These are phyloP conservation scores for Allantophomopsis lycopodina DNA, from an alignment of 2,329 filamentous ascomycete species.

Conservation along the genomic window DNA sequence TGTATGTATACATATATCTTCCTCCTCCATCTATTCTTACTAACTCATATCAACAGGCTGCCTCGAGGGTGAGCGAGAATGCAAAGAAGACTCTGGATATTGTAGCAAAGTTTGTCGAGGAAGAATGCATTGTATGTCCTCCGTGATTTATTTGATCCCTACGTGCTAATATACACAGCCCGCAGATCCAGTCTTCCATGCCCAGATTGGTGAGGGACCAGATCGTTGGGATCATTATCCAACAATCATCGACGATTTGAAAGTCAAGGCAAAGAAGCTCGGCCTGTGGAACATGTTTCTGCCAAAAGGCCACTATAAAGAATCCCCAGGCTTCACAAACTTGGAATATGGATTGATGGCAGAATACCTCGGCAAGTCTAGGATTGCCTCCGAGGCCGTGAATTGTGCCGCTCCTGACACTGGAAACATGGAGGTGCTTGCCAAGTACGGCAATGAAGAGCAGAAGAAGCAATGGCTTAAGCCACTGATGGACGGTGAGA, in stretches of 20 bases:
- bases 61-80: conserved; percentile 57
- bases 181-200: conserved; percentile 66
- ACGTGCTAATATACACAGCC: conserved; percentile 1
- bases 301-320: conserved; percentile 86
- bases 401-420: conserved; percentile 89
- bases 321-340: conserved; percentile 89
- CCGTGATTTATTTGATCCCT: not conserved
- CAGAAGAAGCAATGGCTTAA: conserved; percentile 78
- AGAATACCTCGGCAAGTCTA: conserved; percentile 82
- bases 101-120: conserved; percentile 92
- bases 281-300: conserved; percentile 99
- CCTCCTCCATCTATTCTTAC: conserved; percentile 3
- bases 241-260: conserved; percentile 74
- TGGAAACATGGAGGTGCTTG: conserved; percentile 90
- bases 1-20: conserved; percentile 17
- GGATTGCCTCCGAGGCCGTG: conserved; percentile 69
- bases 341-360: conserved; percentile 97
- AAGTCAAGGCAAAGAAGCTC: conserved; percentile 66
- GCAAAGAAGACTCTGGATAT: conserved; percentile 76
- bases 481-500: conserved; percentile 71
- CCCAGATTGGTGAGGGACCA: conserved; percentile 65
- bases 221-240: conserved; percentile 73
- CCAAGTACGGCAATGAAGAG: conserved; percentile 75
- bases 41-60: conserved; percentile 13
- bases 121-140: conserved; percentile 58